Evolutionary conservation across 129 eudicot species (phyloP).

Genomic region (Helianthus tuberosus): DNA sequence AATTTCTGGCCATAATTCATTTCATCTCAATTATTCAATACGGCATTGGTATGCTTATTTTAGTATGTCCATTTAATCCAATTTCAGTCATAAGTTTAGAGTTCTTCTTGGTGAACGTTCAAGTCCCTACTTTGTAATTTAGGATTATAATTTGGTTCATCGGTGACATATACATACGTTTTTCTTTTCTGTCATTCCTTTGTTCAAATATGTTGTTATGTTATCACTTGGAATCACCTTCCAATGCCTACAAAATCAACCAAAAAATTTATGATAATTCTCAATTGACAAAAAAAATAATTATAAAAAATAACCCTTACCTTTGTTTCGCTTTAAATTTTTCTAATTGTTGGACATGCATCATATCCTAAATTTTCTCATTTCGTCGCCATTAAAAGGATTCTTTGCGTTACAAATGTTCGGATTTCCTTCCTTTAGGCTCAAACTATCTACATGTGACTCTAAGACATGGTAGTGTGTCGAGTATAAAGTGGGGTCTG

Average conservation of each 20-base stretch:
- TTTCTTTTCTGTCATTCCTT: too few species aligned
- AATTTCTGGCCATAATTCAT: not conserved
- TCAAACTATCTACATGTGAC: too few species aligned
- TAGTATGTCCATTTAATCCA: not conserved
- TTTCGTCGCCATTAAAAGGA: not conserved
- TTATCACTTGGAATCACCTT: not conserved
- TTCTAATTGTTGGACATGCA: not conserved
- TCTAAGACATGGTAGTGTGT: too few species aligned
- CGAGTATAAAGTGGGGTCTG: not conserved
- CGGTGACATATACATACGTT: too few species aligned
- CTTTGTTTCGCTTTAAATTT: not conserved
- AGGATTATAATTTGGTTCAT: too few species aligned
- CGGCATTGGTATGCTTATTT: not conserved
- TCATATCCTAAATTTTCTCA: not conserved
- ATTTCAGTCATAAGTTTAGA: too few species aligned
- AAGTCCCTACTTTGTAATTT: not conserved
- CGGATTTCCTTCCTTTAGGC: not conserved
- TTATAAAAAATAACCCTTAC: not conserved
- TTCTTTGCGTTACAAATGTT: not conserved
- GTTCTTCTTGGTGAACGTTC: not conserved
- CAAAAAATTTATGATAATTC: not conserved
- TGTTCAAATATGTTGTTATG: too few species aligned
- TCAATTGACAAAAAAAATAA: not conserved
- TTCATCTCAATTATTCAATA: not conserved
- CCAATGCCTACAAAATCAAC: not conserved